These are phyloP conservation scores for Dalbergia cultrata DNA, from an alignment of 306 rosid genomes.

Conservation along the genomic window DNA sequence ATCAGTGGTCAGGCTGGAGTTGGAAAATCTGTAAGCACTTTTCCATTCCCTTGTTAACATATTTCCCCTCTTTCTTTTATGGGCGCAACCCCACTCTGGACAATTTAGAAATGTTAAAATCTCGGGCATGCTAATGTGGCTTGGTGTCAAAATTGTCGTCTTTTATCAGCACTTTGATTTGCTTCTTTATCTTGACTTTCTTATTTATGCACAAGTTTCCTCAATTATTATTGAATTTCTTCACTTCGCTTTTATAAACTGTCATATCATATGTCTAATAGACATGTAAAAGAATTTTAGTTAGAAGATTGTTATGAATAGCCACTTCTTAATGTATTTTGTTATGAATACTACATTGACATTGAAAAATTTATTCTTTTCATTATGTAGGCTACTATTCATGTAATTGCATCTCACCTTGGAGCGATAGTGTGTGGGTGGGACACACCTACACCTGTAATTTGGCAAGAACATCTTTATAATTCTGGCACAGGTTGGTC, in stretches of 20 bases:
- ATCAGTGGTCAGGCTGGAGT: constrained; percentile 93
- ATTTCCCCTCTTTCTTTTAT: constrained; percentile 24
- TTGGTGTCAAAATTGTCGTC: constrained; percentile 13
- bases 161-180: constrained; percentile 22
- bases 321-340: constrained; percentile 17
- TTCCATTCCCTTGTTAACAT: constrained; percentile 44
- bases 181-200: constrained; percentile 1
- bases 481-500: constrained; percentile 76
- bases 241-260: constrained; percentile 30
- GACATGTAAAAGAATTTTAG: neutral
- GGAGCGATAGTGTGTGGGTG: constrained; percentile 81
- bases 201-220: constrained; percentile 13
- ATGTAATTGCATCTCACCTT: constrained; percentile 78
- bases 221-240: constrained; percentile 23
- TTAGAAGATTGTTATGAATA: constrained; percentile 14
- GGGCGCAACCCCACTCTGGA: neutral
- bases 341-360: constrained; percentile 7
- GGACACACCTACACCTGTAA: constrained; percentile 89
- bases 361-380: constrained; percentile 38
- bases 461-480: constrained; percentile 92
- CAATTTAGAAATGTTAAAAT: constrained; percentile 24
- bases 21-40: constrained; percentile 85
- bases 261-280: neutral
- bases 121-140: constrained; percentile 28
- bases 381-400: constrained; percentile 70